A percentile compares a stretch with the other conserved stretches of the same genome.
Evolutionary conservation across 1,139 yeast species (phyloP).

Genomic region (Trichomonascaceae sp.): DNA sequence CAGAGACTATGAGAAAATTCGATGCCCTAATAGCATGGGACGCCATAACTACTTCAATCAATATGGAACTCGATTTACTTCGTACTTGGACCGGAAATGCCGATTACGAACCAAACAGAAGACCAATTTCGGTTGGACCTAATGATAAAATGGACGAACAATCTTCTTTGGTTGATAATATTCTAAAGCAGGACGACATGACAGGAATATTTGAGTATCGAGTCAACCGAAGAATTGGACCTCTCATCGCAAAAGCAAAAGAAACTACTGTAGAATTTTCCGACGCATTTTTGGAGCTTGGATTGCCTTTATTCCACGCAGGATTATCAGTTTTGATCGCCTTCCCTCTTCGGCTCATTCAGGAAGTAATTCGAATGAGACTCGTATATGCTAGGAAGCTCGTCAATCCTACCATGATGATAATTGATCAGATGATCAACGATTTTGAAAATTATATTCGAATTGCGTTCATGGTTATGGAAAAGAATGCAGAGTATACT

Average conservation of each 20-base stretch:
- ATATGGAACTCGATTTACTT: constrained; percentile 51
- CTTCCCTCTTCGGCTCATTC: constrained; percentile 75
- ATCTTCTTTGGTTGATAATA: constrained; percentile 68
- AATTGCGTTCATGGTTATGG: constrained; percentile 70
- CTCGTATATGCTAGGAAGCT: constrained; percentile 72
- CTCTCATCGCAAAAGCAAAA: constrained; percentile 75
- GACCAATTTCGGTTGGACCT: constrained; percentile 16
- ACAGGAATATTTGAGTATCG: constrained; percentile 54
- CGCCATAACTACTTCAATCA: constrained; percentile 65
- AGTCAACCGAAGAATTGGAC: constrained; percentile 55
- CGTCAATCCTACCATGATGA: constrained; percentile 86
- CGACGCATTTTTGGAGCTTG: constrained; percentile 57
- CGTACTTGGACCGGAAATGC: constrained; percentile 75
- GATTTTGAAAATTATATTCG: constrained; percentile 75
- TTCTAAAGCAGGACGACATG: constrained; percentile 81
- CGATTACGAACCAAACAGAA: constrained; percentile 53
- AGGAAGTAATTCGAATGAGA: constrained; percentile 72
- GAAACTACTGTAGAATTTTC: constrained; percentile 61
- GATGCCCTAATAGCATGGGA: constrained; percentile 85
- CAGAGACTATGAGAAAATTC: constrained; percentile 57
- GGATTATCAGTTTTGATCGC: constrained; percentile 60
- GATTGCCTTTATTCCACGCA: constrained; percentile 70
- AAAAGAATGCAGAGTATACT: constrained; percentile 58
- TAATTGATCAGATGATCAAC: constrained; percentile 90
- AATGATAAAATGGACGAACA: constrained; percentile 22